These are phyloP conservation scores for Medicago arabica DNA, from an alignment of 306 rosid genomes.

Conservation along the genomic window DNA sequence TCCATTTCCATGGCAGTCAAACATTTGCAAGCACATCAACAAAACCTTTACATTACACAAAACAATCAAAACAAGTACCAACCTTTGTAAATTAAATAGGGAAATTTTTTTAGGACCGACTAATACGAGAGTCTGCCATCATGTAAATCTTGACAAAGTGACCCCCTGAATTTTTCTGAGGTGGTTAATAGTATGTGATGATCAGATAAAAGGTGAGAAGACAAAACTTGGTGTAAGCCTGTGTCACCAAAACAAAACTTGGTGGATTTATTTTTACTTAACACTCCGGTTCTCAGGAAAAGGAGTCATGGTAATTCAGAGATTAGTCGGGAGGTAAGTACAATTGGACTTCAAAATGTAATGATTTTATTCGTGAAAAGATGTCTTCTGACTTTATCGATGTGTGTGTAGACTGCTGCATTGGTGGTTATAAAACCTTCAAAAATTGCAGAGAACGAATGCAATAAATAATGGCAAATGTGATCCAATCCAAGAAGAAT, in stretches of 20 bases:
- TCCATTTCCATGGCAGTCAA: neutral
- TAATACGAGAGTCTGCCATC: neutral
- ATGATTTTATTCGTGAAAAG: neutral
- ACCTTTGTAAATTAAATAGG: neutral
- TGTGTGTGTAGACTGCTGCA: constrained; percentile 9
- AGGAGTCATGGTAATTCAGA: neutral
- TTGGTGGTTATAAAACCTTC: constrained; percentile 4
- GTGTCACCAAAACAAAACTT: neutral
- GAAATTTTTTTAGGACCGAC: neutral
- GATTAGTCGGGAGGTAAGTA: neutral
- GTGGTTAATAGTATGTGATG: neutral
- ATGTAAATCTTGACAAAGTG: constrained; percentile 29
- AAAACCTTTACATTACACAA: constrained; percentile 23
- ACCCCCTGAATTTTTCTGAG: neutral
- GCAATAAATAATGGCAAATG: neutral
- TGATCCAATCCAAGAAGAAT: constrained; percentile 1
- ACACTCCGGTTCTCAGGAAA: neutral
- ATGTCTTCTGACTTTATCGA: neutral
- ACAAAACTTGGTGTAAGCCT: neutral
- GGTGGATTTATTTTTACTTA: neutral
- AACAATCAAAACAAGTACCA: constrained; percentile 20
- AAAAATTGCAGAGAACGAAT: neutral
- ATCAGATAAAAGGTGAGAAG: too few species aligned
- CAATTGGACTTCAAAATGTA: neutral
- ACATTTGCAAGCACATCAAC: constrained; percentile 1